phyloP scores from a whole-genome alignment of 495 filamentous ascomycete species.

The Cercophora newfieldiana region DNA sequence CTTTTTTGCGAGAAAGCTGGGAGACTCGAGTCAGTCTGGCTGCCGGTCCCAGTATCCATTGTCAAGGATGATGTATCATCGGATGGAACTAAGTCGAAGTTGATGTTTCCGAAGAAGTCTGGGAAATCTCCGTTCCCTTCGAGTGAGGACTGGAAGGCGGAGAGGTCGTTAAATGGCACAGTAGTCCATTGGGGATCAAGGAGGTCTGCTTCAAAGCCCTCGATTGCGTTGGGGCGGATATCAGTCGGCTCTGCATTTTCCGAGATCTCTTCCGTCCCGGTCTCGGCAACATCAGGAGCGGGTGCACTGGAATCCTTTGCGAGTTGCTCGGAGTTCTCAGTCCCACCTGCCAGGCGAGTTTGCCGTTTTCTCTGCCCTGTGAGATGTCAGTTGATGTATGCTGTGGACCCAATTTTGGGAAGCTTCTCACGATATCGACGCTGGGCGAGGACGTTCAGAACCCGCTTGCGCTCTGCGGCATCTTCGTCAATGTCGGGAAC shows the following conservation, averaged over 20 bases:
- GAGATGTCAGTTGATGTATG: background rate
- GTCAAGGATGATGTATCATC: too few relatives aligned
- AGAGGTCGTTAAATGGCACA: too few relatives aligned
- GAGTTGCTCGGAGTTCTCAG: background rate
- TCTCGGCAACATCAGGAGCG: background rate
- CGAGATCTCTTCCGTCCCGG: background rate
- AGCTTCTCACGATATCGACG: slow-evolving; percentile 47
- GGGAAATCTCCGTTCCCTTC: too few relatives aligned
- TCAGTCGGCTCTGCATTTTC: too few relatives aligned
- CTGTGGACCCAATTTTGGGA: background rate
- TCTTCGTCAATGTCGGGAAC: slow-evolving; percentile 39
- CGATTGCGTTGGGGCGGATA: background rate
- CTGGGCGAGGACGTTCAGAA: slow-evolving; percentile 52
- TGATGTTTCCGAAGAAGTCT: too few relatives aligned
- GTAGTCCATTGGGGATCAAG: too few relatives aligned
- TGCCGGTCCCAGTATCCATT: too few relatives aligned
- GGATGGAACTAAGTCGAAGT: too few relatives aligned
- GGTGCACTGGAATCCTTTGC: background rate
- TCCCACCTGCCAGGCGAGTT: background rate
- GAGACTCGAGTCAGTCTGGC: too few relatives aligned
- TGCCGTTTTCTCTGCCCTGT: slow-evolving; percentile 34
- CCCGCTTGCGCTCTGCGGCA: slow-evolving; percentile 48
- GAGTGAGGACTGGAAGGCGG: too few relatives aligned
- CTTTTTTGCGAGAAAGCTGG: background rate
- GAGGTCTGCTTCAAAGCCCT: too few relatives aligned